Base-by-base conservation (phyloP, 2,329 filamentous ascomycete species). In the Alternaria metachromatica region DNA sequence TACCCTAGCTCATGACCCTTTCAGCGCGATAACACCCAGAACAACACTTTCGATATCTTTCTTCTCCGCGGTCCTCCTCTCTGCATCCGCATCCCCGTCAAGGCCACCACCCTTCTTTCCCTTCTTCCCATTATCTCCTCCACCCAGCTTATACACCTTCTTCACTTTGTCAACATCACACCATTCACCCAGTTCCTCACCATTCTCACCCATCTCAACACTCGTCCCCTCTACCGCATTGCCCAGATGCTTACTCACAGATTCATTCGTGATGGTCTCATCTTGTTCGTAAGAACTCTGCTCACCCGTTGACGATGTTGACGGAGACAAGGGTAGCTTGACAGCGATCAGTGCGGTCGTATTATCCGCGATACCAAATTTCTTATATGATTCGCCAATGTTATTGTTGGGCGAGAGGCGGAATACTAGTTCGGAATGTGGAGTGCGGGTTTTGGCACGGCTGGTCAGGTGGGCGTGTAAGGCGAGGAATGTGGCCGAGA, bases 321-420 rank as follows among this genome's bases (percentile, higher is more conserved):
- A 63, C 3, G 56, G n/a, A 13, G 55, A 63, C 10, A 63, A 18
- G 0, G 89, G 86, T 23, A 98, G 85, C 78, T 97, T 98, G 74
- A 97, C 85, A 7, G 92, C 89, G 3, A 97, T 82, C n/a, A 99
- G 81, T 70, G 90, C 81, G 48, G 86, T 89, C 3, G 91, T 96
- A 11, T 84, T 82, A 12, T 92, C 88, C 1, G 87, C 84, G 62
- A 98, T 89, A 51, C 96, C 96, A 75, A 96, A 97, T 58, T 91
- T 90, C 30, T 93, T 90, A 81, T 98, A 98, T 0, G 94, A 90
- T 72, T 97, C 94, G 55, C 93, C 88, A 75, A 99, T 98, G 79
- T 97, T 97, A 78, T 93, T 95, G 66, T 92, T 94, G 0, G 92
- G 87, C 63, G 90, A 94, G 48, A 97, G 83, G 4, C 89, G 89